Percentiles rank a stretch among this genome's conserved stretches.
phyloP scores from a whole-genome alignment of 345 rosid genomes.

The Microcos paniculata region DNA sequence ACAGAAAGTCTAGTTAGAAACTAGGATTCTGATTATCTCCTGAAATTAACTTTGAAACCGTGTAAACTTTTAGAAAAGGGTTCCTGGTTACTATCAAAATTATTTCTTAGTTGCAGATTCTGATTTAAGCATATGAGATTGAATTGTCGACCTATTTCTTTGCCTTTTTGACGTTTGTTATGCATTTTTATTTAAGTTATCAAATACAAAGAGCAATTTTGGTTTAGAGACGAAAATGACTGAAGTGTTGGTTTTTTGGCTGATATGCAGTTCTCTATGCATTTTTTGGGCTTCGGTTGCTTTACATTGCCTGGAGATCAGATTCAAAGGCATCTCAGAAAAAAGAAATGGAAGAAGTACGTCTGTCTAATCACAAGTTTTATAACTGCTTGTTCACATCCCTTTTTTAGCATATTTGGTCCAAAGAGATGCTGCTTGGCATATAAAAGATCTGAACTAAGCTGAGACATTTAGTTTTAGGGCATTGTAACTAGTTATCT shows the following conservation, averaged over 20 bases:
- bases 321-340: constrained; percentile 92
- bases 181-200: too few species aligned
- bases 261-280: constrained; percentile 72
- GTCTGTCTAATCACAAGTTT: constrained; percentile 10
- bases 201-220: too few species aligned
- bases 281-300: constrained; percentile 88
- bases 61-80: too few species aligned
- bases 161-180: too few species aligned
- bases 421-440: not conserved
- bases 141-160: too few species aligned
- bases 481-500: not conserved
- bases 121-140: too few species aligned
- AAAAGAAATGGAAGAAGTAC: constrained; percentile 97
- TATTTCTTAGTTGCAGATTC: too few species aligned
- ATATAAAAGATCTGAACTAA: not conserved
- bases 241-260: not conserved
- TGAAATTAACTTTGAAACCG: too few species aligned
- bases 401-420: not conserved
- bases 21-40: too few species aligned
- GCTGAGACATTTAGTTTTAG: not conserved
- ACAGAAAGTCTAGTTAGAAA: too few species aligned
- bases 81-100: too few species aligned
- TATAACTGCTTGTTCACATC: not conserved
- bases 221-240: not conserved
- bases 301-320: constrained; percentile 98